Evolutionary conservation across 768 basidiomycete species (phyloP), one percentile per base, ranked within the genome.

Genomic region (Cystoderma amianthinum): DNA sequence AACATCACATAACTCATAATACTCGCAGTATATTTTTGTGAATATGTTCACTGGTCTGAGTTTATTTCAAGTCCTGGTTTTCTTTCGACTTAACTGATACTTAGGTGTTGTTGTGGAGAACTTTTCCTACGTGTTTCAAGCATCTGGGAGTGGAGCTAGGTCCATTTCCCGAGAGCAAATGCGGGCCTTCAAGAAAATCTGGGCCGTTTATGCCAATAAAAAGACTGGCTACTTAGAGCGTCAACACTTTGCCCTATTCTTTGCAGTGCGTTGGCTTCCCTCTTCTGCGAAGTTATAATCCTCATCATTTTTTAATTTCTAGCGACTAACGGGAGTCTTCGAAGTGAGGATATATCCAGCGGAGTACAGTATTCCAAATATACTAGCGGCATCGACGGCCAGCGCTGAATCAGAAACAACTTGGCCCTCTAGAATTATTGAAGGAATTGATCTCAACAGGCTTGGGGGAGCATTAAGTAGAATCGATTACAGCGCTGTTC

Each of bases 61-160:
- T 10, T 35, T 9, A 3, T 17, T 4, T 17, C 17, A 21, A 2
- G 22, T 5, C 4, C 32, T 36, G 18, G 13, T 16, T 44, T 35
- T 12, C 32, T 33, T 38, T 7, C 22, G 51, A 17, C 48, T 19
- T 18, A 10, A 13, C 22, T 19, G 39, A 30, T 36, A 6, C 34
- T 9, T 43, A 79, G 80, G 82, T 85, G 88, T 94, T 46, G 84
- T 95, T 41, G 93, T 95, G 50, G 85, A 97, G 61, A 93, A 85
- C 55, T 97, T 98, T 62, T 89, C 90, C 15, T 96, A 94, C 59
- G 89, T 96, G 5, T 95, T 92, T 64, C 90, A 94, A 62, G 74
- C 83, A 22, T 82, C 86, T 7, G 80, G 84, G 3, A 82, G 82
- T 16, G 82, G 82, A n/a, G 78, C 85, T 13, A 86, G 78, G 47